These are phyloP conservation scores for Aspergillus egyptiacus DNA, from an alignment of 495 filamentous ascomycete species.

Conservation along the genomic window DNA sequence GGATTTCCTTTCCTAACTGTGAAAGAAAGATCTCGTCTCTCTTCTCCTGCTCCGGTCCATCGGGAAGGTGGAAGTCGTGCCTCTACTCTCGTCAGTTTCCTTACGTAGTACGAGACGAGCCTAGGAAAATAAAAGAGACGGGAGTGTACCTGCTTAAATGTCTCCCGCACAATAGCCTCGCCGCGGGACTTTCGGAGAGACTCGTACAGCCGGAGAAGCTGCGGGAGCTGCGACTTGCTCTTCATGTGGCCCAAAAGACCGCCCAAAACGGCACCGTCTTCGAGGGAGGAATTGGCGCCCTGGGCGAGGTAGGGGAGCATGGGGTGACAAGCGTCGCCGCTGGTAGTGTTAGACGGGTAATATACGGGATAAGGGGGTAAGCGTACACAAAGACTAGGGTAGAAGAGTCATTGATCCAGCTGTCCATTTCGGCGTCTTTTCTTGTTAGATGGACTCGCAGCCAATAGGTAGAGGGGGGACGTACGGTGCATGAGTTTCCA, in stretches of 20 bases:
- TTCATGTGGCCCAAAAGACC: slow-evolving; percentile 35
- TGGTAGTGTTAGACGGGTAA: slow-evolving; percentile 6
- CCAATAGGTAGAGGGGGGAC: background rate
- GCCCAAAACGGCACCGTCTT: slow-evolving; percentile 48
- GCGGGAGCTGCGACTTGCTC: slow-evolving; percentile 36
- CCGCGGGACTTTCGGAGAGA: slow-evolving; percentile 54
- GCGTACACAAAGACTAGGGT: slow-evolving; percentile 35
- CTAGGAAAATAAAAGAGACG: background rate
- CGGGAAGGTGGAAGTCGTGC: slow-evolving; percentile 53
- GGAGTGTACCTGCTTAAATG: slow-evolving; percentile 41
- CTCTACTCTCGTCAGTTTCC: slow-evolving; percentile 32
- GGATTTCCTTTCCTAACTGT: slow-evolving; percentile 35
- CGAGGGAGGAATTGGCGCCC: slow-evolving; percentile 45
- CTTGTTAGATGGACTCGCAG: slow-evolving; percentile 6
- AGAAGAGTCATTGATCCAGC: slow-evolving; percentile 32
- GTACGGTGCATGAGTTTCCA: slow-evolving; percentile 61
- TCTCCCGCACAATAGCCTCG: slow-evolving; percentile 49
- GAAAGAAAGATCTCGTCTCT: slow-evolving; percentile 46
- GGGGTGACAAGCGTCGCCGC: slow-evolving; percentile 61
- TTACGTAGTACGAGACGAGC: no score
- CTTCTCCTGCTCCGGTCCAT: slow-evolving; percentile 49
- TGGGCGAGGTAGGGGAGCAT: slow-evolving; percentile 66
- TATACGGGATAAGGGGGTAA: background rate
- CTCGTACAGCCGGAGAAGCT: slow-evolving; percentile 53
- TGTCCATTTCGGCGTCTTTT: slow-evolving; percentile 32